These are phyloP conservation scores for Parascedosporium putredinis DNA, from an alignment of 2,329 filamentous ascomycete species.

Conservation along the genomic window DNA sequence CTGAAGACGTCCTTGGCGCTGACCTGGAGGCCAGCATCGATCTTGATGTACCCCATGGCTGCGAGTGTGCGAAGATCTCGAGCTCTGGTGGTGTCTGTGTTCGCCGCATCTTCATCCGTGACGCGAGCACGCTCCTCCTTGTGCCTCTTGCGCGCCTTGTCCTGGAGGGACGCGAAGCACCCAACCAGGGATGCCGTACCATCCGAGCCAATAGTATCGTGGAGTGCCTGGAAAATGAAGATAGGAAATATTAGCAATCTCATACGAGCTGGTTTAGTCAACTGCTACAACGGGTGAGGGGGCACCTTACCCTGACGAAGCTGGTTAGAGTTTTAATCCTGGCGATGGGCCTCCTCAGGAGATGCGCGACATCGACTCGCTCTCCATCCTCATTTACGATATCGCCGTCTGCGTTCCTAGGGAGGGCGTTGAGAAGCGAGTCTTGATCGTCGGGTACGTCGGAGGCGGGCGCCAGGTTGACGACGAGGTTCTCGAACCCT, in stretches of 20 bases:
- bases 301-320: conserved; percentile 58
- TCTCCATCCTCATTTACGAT: conserved; percentile 68
- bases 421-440: conserved; percentile 47
- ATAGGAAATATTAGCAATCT: conserved; percentile 8
- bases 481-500: conserved; percentile 87
- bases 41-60: conserved; percentile 55
- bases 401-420: conserved; percentile 54
- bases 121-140: conserved; percentile 59
- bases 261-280: no score
- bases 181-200: conserved; percentile 28
- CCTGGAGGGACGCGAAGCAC: conserved; percentile 62
- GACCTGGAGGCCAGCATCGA: conserved; percentile 73
- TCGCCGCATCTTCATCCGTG: conserved; percentile 75
- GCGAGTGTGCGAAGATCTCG: conserved; percentile 71
- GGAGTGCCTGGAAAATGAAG: conserved; percentile 36
- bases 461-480: conserved; percentile 71
- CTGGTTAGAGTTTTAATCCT: conserved; percentile 81
- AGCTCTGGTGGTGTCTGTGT: conserved; percentile 70
- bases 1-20: conserved; percentile 84
- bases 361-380: conserved; percentile 84
- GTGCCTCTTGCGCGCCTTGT: conserved; percentile 58
- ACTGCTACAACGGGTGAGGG: no score
- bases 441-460: conserved; percentile 45
- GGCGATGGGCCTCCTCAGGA: conserved; percentile 80
- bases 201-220: conserved; percentile 41